Base-by-base conservation (phyloP, 2,329 filamentous ascomycete genomes). In the Nannizzia gypsea region DNA sequence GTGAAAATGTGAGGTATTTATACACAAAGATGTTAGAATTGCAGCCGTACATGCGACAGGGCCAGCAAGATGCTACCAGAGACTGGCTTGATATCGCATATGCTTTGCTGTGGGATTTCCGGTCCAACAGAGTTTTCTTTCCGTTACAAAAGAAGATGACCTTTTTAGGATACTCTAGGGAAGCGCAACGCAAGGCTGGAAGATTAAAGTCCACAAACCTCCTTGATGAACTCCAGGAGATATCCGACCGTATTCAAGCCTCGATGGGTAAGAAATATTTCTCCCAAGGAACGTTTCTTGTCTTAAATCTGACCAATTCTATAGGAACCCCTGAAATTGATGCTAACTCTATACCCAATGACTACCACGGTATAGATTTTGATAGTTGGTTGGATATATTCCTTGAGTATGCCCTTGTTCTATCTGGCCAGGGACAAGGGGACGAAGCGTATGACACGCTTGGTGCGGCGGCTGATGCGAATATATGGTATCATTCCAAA, bases 351-450 rank as follows among this genome's bases (percentile, higher is more conserved):
- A 70, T 79, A 40, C 81, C 81, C 1, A 72, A 72, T 54, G 78
- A 80, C 61, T 91, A 90, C 68, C 86, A 89, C 65, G 88, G 87
- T 6, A 88, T 97, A 54, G 77, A 84, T 0, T 96, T 97, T 68
- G 79, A 85, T 61, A 81, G 84, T 54, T 99, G 93, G 93, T 81
- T 96, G 2, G 88, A 95, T 65, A 80, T 96, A 0, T 96, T 99
- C 69, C 81, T 95, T 38, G 88, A 93, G 67, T 95, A 95, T 69
- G 88, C 90, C 2, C 79, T 96, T 55, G 79, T 86, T 3, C 80
- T 93, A 34, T 88, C 90, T 6, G 81, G 83, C 46, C 76, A 80
- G 20, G 85, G 85, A 36, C 83, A 87, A 55, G 77, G 81, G 13
- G 80, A 85, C 46, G 85, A 89, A 63, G 86, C 89, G 57, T 96